Evolutionary conservation across 805 yeast genomes (phyloP), one percentile per base, ranked within the genome.

Genomic region (Hanseniaspora taiwanica): DNA sequence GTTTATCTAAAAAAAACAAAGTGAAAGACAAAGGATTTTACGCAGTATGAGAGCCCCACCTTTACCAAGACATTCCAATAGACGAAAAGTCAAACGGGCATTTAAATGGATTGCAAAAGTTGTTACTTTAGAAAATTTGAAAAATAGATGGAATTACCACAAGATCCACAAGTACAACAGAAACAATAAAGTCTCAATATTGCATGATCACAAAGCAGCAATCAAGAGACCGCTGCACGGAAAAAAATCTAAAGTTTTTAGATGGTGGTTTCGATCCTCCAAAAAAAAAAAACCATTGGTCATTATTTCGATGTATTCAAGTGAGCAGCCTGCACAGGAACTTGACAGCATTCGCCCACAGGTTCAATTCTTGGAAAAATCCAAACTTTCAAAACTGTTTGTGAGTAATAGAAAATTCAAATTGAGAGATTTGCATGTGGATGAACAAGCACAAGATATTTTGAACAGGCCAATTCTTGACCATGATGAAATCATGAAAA

Each of bases 21-120:
- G 10, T 8, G 10, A 8, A 23, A 25, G 9, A 25, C 29, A 25
- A 25, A 4, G n/a, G n/a, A n/a, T n/a, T n/a, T n/a, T n/a, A n/a
- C n/a, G n/a, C n/a, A 41, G n/a, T 3, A 58, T 58, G 63, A 54
- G 60, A 42, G 60, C 58, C 6, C 56, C 57, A 25, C 63, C 63
- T 6, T 47, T 49, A 6, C 55, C 58, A 9, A 48, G 61, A 36
- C 51, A 43, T 34, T 53, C 59, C 1, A 54, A 40, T 29, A 43
- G 51, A 6, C 44, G 51, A 29, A 36, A 35, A 24, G 13, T 52
- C 3, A 49, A 53, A 12, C 40, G 46, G 10, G 44, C 35, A 25
- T 34, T 42, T 4, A 36, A 47, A 7, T 46, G 43, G 24, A 13
- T 53, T 7, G 48, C 46, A 27, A 46, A 45, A 23, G 10, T 46